Conservation (phyloP, 208 protist species). For the Blastocrithidia nonstop region DNA sequence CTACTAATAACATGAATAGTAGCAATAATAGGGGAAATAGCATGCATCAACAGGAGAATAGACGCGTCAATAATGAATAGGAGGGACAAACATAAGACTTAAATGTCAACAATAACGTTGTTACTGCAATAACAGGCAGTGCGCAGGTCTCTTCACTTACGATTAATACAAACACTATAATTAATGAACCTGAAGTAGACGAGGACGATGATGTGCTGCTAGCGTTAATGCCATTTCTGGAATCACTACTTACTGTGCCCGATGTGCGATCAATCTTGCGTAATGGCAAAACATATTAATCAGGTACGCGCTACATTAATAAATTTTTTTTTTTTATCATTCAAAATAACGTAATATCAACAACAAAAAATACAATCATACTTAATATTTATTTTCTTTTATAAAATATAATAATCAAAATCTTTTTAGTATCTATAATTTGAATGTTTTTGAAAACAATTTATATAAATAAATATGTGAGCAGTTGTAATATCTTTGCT, state of each 20-base stretch:
- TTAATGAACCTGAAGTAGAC: conserved; percentile 5
- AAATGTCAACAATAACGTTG: background rate
- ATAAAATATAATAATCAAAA: background rate
- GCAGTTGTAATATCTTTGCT: too few species aligned
- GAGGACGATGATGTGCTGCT: conserved; percentile 62
- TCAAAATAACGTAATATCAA: background rate
- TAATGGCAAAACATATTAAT: conserved; percentile 37
- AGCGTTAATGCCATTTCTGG: conserved; percentile 49
- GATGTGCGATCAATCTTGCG: conserved; percentile 71
- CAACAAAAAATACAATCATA: background rate
- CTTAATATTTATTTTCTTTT: background rate
- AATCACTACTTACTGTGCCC: conserved; percentile 59
- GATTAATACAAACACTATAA: conserved; percentile 5
- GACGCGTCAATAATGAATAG: too few species aligned
- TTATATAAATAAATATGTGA: background rate
- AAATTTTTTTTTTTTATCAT: conserved; percentile 1
- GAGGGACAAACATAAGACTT: too few species aligned
- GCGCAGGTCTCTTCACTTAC: conserved; percentile 5
- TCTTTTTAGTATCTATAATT: background rate
- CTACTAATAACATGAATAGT: too few species aligned
- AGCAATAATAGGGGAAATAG: background rate
- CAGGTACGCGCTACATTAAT: background rate
- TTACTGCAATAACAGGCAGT: background rate
- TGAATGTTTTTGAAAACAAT: background rate
- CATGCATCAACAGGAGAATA: too few species aligned